These are phyloP conservation scores for Diaporthe australafricana DNA, from an alignment of 2,329 filamentous ascomycete genomes.

Conservation along the genomic window DNA sequence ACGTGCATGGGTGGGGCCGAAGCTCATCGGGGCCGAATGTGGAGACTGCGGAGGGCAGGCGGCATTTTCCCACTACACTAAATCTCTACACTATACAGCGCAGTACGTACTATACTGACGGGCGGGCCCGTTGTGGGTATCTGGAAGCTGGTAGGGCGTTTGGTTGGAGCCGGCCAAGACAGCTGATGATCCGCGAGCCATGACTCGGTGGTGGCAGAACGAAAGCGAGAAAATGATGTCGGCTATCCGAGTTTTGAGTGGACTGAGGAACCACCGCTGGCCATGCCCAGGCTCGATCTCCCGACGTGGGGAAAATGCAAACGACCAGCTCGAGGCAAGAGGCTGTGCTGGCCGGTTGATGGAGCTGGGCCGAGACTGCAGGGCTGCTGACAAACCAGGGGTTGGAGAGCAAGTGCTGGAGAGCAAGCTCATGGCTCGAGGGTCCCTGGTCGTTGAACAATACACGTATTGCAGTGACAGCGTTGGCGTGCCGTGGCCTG, in stretches of 20 bases:
- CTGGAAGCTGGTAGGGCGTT: not conserved
- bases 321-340: slow-evolving; percentile 8
- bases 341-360: not conserved
- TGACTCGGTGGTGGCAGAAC: slow-evolving; percentile 4
- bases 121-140: slow-evolving; percentile 17
- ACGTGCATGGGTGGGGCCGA: not conserved
- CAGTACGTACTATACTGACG: not conserved
- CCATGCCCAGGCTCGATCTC: not conserved
- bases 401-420: not conserved
- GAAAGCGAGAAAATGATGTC: slow-evolving; percentile 12
- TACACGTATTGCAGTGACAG: not conserved
- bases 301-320: not conserved
- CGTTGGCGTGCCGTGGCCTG: too few species aligned
- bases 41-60: slow-evolving; percentile 18
- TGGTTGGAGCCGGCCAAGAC: slow-evolving; percentile 1
- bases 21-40: slow-evolving; percentile 7
- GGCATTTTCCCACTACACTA: not conserved
- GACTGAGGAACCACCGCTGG: not conserved
- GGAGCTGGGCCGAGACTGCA: not conserved
- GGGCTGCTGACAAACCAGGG: not conserved
- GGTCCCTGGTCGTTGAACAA: not conserved
- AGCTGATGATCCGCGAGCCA: slow-evolving; percentile 1
- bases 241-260: not conserved
- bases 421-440: not conserved
- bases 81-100: not conserved